phyloP scores from a whole-genome alignment of 2,329 filamentous ascomycete genomes.

The Diaporthe australafricana region DNA sequence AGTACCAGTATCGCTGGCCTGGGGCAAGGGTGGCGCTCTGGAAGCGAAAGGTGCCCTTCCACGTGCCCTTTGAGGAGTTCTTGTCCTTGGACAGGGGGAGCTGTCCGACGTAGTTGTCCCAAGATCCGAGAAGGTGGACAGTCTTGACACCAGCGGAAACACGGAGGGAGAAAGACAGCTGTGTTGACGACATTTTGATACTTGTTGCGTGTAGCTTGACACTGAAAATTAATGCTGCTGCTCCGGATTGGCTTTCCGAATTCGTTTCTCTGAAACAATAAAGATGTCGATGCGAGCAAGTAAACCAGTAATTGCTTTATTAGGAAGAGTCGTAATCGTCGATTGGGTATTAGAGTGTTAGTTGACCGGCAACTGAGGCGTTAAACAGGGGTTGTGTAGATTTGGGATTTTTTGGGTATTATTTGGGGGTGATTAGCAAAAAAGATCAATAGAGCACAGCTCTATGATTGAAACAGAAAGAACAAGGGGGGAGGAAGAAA shows the following conservation, averaged over 20 bases:
- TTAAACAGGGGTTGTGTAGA: conserved; percentile 45
- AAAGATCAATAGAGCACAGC: conserved; percentile 50
- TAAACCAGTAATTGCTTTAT: conserved; percentile 65
- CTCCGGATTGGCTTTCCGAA: conserved; percentile 50
- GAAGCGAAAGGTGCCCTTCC: conserved; percentile 98
- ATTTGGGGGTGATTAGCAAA: conserved; percentile 38
- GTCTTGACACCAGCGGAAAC: conserved; percentile 97
- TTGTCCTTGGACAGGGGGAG: conserved; percentile 93
- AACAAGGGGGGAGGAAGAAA: conserved; percentile 51
- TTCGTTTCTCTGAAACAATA: conserved; percentile 36
- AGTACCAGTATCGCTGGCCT: conserved; percentile 99
- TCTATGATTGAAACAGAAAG: conserved; percentile 43
- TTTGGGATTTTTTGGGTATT: conserved; percentile 49
- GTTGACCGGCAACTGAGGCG: conserved; percentile 62
- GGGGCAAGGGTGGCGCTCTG: conserved; percentile 86
- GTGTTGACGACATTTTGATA: conserved; percentile 84
- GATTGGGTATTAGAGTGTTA: conserved; percentile 50
- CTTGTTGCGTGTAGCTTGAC: conserved; percentile 48
- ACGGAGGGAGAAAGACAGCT: conserved; percentile 95
- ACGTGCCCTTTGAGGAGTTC: conserved; percentile 86
- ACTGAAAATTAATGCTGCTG: conserved; percentile 50
- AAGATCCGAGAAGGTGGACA: conserved; percentile 96
- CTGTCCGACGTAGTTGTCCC: conserved; percentile 96
- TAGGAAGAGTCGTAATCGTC: conserved; percentile 50
- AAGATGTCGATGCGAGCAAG: conserved; percentile 61